phyloP scores from a whole-genome alignment of 2,329 filamentous ascomycete genomes.

The Arthroderma sp. region DNA sequence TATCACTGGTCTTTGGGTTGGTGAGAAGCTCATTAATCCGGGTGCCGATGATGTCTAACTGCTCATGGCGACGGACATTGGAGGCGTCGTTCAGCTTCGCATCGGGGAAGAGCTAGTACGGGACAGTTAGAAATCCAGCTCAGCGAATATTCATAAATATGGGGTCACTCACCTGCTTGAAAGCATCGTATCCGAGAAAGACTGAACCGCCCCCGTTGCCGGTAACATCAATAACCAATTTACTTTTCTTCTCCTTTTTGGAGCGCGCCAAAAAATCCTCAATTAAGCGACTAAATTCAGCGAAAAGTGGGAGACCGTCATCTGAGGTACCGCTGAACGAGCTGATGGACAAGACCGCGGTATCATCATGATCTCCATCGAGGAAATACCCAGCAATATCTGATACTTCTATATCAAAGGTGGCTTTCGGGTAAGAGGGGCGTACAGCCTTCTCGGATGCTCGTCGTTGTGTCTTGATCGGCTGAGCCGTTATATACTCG shows the following conservation, averaged over 20 bases:
- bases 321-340: slow-evolving; percentile 21
- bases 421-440: slow-evolving; percentile 25
- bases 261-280: slow-evolving; percentile 36
- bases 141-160: not conserved
- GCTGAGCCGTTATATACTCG: not conserved
- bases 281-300: slow-evolving; percentile 26
- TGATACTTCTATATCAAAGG: slow-evolving; percentile 21
- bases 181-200: slow-evolving; percentile 35
- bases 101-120: slow-evolving; percentile 34
- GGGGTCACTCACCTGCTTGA: slow-evolving; percentile 30
- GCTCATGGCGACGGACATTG: slow-evolving; percentile 34
- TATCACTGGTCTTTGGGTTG: slow-evolving; percentile 3
- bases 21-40: slow-evolving; percentile 13
- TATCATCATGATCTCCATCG: slow-evolving; percentile 25
- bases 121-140: not conserved
- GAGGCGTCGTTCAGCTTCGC: slow-evolving; percentile 32
- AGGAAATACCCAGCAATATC: slow-evolving; percentile 34
- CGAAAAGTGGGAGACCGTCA: slow-evolving; percentile 2
- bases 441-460: slow-evolving; percentile 2
- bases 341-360: slow-evolving; percentile 32
- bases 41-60: slow-evolving; percentile 24
- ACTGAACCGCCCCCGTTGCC: slow-evolving; percentile 47
- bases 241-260: slow-evolving; percentile 39
- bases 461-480: slow-evolving; percentile 4
- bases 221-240: slow-evolving; percentile 51